A percentile compares a stretch with the other conserved stretches of the same genome.
phyloP scores from a whole-genome alignment of 2,329 filamentous ascomycete genomes.

The Botrytis aclada region DNA sequence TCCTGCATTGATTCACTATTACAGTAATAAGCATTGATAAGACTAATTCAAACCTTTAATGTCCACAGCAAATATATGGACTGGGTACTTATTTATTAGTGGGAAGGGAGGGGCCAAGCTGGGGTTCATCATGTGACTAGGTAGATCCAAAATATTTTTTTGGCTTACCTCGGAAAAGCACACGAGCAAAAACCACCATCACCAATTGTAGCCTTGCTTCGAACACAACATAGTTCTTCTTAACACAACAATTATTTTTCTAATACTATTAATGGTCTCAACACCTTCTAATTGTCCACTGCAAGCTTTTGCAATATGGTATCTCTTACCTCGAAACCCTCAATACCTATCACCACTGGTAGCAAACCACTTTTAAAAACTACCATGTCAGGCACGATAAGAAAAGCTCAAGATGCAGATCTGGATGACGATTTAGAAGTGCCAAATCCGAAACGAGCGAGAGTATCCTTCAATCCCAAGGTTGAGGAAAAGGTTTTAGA shows the following conservation, averaged over 20 bases:
- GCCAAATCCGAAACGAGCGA: conserved; percentile 34
- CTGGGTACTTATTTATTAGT: background rate
- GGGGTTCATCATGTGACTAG: conserved; percentile 10
- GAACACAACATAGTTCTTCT: background rate
- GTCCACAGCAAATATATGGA: background rate
- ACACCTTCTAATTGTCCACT: background rate
- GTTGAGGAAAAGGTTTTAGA: conserved; percentile 38
- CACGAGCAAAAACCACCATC: conserved; percentile 13
- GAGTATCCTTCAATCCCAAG: conserved; percentile 37
- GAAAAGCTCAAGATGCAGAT: conserved; percentile 33
- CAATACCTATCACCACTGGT: background rate
- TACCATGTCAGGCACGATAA: conserved; percentile 32
- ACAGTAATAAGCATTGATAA: background rate
- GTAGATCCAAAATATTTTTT: conserved; percentile 15
- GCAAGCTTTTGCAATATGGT: conserved; percentile 18
- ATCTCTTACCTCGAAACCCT: conserved; percentile 9
- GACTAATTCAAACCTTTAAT: background rate
- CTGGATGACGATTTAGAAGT: conserved; percentile 31
- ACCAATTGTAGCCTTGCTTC: background rate
- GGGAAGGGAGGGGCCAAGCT: conserved; percentile 4
- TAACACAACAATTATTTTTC: background rate
- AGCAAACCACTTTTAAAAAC: conserved; percentile 35
- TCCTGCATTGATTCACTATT: background rate
- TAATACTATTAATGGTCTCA: conserved; percentile 12
- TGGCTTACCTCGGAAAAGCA: conserved; percentile 4